Evolutionary conservation across 306 rosid species (phyloP).

Genomic region (Quercus aquifolioides): DNA sequence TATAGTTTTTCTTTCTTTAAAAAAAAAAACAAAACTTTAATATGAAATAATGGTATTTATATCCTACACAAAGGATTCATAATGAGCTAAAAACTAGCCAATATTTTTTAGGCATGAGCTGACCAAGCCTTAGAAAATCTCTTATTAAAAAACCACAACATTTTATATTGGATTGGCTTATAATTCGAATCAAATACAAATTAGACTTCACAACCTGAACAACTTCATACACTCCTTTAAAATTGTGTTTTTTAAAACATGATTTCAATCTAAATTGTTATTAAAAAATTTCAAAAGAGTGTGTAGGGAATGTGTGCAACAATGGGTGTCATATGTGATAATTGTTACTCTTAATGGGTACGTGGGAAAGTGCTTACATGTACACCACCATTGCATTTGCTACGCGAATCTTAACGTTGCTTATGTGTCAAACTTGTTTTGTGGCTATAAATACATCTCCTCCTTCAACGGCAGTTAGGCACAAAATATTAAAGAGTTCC

Average conservation of each 20-base stretch:
- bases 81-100: no score
- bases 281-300: no score
- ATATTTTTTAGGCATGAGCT: fast-evolving
- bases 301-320: neutral
- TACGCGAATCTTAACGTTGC: slow-evolving; percentile 19
- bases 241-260: neutral
- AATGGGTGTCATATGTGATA: no score
- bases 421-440: slow-evolving; percentile 28
- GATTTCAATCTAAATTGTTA: no score
- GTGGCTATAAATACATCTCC: neutral
- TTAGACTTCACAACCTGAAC: fast-evolving
- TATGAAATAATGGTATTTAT: fast-evolving
- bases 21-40: no score
- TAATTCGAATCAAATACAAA: no score
- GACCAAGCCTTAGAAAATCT: no score
- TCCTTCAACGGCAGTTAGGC: slow-evolving; percentile 70
- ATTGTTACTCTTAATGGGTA: slow-evolving; percentile 24
- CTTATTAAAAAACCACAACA: fast-evolving
- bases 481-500: slow-evolving; percentile 6
- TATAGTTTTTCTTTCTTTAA: no score
- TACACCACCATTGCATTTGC: slow-evolving; percentile 32
- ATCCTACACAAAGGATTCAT: fast-evolving
- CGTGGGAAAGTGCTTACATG: slow-evolving; percentile 33
- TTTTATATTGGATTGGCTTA: fast-evolving
- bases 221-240: neutral